These are phyloP conservation scores for Phoma sp. DNA, from an alignment of 2,329 filamentous ascomycete species.

Conservation along the genomic window DNA sequence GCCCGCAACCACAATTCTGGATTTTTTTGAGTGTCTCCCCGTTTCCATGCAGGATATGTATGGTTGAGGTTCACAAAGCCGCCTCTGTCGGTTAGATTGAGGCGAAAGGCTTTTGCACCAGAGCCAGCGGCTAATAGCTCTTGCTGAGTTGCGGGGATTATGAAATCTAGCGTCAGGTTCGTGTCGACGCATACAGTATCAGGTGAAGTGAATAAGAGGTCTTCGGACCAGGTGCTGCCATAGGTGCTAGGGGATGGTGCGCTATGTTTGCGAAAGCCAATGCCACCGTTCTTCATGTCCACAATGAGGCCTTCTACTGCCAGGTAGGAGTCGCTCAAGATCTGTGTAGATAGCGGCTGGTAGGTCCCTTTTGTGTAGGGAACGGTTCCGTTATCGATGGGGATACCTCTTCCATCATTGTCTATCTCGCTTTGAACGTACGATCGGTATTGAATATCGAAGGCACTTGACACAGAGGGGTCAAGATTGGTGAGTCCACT, in stretches of 20 bases:
- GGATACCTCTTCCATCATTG: not conserved
- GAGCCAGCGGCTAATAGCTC: not conserved
- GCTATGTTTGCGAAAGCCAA: slow-evolving; percentile 58
- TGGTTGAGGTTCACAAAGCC: slow-evolving; percentile 53
- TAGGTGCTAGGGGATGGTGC: slow-evolving; percentile 42
- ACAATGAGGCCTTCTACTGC: slow-evolving; percentile 56
- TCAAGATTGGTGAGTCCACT: not conserved
- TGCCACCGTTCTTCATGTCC: slow-evolving; percentile 51
- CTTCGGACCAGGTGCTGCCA: slow-evolving; percentile 56
- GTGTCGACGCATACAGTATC: slow-evolving; percentile 55
- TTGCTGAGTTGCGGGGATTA: slow-evolving; percentile 24
- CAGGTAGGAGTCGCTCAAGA: slow-evolving; percentile 40
- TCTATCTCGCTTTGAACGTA: not conserved
- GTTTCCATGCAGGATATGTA: slow-evolving; percentile 43
- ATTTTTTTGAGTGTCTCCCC: slow-evolving; percentile 43
- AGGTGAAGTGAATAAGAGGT: slow-evolving; percentile 58
- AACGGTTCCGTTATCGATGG: not conserved
- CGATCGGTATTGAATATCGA: slow-evolving; percentile 3
- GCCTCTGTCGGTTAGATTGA: slow-evolving; percentile 53
- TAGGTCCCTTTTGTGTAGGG: not conserved
- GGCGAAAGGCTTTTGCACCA: slow-evolving; percentile 18
- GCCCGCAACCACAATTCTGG: slow-evolving; percentile 51
- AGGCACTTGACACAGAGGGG: not conserved
- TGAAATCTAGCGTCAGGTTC: slow-evolving; percentile 55
- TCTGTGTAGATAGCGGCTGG: not conserved